Conservation (phyloP, 2,329 filamentous ascomycete species). For the Hypoxylon rubiginosum region DNA sequence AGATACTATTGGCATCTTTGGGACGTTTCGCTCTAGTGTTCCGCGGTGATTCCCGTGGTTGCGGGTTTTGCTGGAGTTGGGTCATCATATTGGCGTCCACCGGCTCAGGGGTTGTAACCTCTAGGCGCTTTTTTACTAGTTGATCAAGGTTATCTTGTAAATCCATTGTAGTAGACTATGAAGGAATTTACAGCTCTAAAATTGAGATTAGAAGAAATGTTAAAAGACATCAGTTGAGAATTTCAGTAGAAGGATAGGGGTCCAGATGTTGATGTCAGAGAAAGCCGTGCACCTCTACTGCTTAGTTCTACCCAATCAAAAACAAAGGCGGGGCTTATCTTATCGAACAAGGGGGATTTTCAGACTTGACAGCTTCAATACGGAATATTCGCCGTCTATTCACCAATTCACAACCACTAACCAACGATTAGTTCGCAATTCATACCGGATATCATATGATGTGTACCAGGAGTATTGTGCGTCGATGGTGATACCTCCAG, state of each 20-base stretch:
- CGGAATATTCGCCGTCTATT: too few species aligned
- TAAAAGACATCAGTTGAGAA: not conserved
- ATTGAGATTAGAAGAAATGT: not conserved
- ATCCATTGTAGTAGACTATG: not conserved
- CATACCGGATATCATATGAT: not conserved
- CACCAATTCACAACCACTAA: not conserved
- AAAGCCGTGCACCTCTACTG: not conserved
- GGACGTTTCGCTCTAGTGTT: too few species aligned
- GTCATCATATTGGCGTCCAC: constrained; percentile 6
- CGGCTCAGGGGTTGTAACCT: constrained; percentile 8
- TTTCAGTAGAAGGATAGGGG: not conserved
- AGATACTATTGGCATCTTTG: too few species aligned
- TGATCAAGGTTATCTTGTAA: not conserved
- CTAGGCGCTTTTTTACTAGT: constrained; percentile 2
- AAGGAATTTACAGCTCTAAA: not conserved
- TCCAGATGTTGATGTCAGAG: too few species aligned
- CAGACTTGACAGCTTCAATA: constrained; percentile 10
- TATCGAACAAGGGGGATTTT: not conserved
- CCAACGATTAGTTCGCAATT: too few species aligned
- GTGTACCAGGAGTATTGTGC: not conserved
- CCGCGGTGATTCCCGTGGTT: too few species aligned
- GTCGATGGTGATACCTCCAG: constrained; percentile 1
- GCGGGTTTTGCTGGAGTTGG: not conserved
- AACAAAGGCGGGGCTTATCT: constrained; percentile 17
- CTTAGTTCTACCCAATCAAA: constrained; percentile 12